Percentiles rank a stretch among this genome's conserved stretches.
Conservation (phyloP, 306 rosid species). For the Albizia julibrissin region DNA sequence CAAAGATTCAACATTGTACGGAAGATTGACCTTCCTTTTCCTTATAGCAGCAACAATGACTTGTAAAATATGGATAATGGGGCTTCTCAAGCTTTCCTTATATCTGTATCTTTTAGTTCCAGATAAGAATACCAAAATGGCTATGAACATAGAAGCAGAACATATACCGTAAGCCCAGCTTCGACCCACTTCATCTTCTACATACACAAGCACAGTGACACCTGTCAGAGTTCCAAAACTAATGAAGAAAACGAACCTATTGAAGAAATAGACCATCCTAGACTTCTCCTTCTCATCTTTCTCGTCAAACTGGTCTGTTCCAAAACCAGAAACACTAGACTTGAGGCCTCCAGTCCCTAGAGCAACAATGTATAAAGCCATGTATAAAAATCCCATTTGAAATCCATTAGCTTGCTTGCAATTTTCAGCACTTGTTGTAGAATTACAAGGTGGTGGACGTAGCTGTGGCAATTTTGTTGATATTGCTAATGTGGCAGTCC, state of each 20-base stretch:
- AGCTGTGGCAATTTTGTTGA: not conserved
- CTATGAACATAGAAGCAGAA: not conserved
- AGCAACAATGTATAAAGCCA: not conserved
- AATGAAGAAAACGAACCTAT: not conserved
- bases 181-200: not conserved
- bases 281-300: slow-evolving; percentile 1
- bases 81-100: not conserved
- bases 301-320: slow-evolving; percentile 7
- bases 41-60: not conserved
- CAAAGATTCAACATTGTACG: not conserved
- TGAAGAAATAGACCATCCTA: not conserved
- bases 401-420: not conserved
- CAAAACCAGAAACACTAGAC: not conserved
- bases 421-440: not conserved
- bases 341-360: not conserved
- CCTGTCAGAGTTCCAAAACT: slow-evolving; percentile 2
- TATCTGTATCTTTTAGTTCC: not conserved
- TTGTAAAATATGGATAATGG: not conserved
- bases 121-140: slow-evolving; percentile 8
- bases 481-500: not conserved
- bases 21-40: not conserved
- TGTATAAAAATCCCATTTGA: not conserved
- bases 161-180: not conserved
- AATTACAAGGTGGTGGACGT: not conserved
- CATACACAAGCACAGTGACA: not conserved